Percentiles rank a stretch among this genome's conserved stretches.
Conservation (phyloP, 345 rosid species). For the Heritiera fomes region DNA sequence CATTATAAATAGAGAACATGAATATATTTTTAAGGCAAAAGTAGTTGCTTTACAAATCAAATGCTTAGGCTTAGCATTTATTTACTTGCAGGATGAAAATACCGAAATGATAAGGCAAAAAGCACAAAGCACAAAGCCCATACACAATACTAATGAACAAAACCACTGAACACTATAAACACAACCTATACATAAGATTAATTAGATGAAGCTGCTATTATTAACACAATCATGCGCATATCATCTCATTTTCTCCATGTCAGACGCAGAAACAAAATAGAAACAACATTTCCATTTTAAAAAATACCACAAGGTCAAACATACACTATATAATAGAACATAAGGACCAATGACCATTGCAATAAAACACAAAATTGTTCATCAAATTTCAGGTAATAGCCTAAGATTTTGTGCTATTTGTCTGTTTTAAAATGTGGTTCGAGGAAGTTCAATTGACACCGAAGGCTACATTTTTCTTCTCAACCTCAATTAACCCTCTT, state of each 20-base stretch:
- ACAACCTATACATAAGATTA: neutral
- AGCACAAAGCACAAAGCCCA: slow-evolving; percentile 7
- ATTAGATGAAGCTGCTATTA: neutral
- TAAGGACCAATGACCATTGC: neutral
- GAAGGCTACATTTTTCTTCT: neutral
- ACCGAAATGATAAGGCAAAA: slow-evolving; percentile 11
- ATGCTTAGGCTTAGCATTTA: slow-evolving; percentile 4
- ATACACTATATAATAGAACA: neutral
- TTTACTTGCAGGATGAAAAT: neutral
- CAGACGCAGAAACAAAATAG: neutral
- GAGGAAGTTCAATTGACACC: neutral
- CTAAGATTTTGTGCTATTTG: neutral
- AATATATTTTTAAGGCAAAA: slow-evolving; percentile 17
- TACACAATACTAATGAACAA: neutral
- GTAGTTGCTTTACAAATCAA: neutral
- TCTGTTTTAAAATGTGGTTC: neutral
- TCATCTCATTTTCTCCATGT: neutral
- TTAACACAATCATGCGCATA: neutral
- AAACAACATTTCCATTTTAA: neutral
- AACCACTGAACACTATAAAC: neutral
- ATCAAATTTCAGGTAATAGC: neutral
- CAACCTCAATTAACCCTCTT: slow-evolving; percentile 4
- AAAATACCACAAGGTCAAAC: neutral
- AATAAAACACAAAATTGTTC: neutral
- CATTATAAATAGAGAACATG: slow-evolving; percentile 37